Base-by-base conservation (phyloP, 805 yeast genomes). In the Wickerhamomyces kurtzmanii region DNA sequence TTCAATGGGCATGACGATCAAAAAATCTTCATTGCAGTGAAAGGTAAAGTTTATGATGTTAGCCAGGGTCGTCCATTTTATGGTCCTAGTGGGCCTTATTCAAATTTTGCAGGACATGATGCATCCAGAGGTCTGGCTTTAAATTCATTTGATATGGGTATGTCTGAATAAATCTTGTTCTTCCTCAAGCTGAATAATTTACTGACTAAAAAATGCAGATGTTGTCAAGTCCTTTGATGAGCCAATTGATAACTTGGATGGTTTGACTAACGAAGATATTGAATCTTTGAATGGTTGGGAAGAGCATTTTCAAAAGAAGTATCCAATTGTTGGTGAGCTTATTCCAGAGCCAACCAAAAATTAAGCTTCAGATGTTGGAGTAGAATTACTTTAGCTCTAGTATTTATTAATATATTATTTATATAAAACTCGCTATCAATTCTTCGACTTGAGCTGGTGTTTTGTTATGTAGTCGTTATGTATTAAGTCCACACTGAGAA, bases 51-150 rank as follows among this genome's bases (percentile, higher is more conserved):
- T 3, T 89, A 69, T 45, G 96, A 89, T 46, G 94, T 85, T 13
- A 61, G 83, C 5, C 60, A 63, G 8, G 94, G 94, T 0, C 71
- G 87, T 38, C 69, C 71, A 26, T 87, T 89, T 49, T 89, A 89
- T 53, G 97, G 97, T 0, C 97, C 97, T 6, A 83, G 89, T 17
- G 96, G 96, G 0, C 94, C 96, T 0, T 89, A 89, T 55, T 75
- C 82, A 23, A 84, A 82, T 47, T 89, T 89, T 63, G 96, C 96
- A 1, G 97, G 97, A 2, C 79, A 83, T 40, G 97, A 89, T 56
- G 96, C 96, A 4, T 79, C 93, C 1, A 65, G 97, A 39, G 97
- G 96, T 0, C 66, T 89, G 31, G 96, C 96, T 1, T 60, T 71
- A 43, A 87, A 86, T 53, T 81, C 94, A 12, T 89, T 87, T 55